phyloP scores from a whole-genome alignment of 2,329 filamentous ascomycete genomes.

The Proliferodiscus dingleyae region DNA sequence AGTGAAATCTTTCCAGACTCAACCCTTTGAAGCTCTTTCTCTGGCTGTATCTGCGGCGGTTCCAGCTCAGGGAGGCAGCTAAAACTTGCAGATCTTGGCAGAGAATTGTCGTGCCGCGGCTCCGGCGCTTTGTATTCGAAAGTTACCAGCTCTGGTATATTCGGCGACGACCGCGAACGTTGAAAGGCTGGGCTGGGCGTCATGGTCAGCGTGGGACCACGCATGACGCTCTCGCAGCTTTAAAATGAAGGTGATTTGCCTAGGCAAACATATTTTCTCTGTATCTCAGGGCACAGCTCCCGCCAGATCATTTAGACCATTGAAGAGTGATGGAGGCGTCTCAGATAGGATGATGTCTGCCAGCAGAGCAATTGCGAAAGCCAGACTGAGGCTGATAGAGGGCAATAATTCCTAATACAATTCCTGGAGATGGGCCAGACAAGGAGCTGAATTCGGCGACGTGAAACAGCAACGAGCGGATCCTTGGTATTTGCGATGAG shows the following conservation, averaged over 20 bases:
- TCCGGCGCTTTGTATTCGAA: constrained; percentile 24
- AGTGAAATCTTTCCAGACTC: constrained; percentile 14
- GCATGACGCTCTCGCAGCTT: constrained; percentile 24
- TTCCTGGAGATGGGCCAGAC: neutral
- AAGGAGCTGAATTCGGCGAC: neutral
- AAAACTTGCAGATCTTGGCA: constrained; percentile 54
- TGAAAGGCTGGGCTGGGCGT: constrained; percentile 24
- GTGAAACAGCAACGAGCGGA: neutral
- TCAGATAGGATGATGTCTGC: neutral
- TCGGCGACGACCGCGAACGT: constrained; percentile 32
- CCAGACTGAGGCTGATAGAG: neutral
- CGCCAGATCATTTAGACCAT: neutral
- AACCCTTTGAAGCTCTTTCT: constrained; percentile 18
- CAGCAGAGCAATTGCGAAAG: neutral
- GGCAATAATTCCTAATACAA: neutral
- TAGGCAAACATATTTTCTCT: constrained; percentile 22
- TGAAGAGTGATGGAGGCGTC: neutral
- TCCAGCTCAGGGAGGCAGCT: constrained; percentile 43
- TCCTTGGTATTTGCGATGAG: neutral
- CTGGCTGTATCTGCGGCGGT: constrained; percentile 11
- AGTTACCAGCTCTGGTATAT: constrained; percentile 26
- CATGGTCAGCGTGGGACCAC: constrained; percentile 29
- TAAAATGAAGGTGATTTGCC: constrained; percentile 10
- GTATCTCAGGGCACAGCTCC: neutral
- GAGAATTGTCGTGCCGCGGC: constrained; percentile 19